Evolutionary conservation across 2,329 filamentous ascomycete genomes (phyloP).

Genomic region (Scorias spongiosa): DNA sequence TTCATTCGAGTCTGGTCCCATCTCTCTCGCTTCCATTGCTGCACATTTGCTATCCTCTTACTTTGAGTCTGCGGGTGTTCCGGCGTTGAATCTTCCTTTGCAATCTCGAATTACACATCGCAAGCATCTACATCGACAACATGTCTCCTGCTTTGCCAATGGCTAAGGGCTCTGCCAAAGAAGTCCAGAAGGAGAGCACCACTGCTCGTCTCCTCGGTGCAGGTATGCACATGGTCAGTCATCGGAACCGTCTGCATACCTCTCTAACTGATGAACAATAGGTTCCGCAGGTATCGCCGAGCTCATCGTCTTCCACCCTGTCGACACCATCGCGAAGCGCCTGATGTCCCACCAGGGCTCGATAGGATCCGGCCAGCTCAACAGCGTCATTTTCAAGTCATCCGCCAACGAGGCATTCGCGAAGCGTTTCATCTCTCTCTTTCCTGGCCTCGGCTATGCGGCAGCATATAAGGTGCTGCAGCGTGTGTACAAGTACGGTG

Average conservation of each 20-base stretch:
- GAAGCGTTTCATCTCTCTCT: conserved; percentile 83
- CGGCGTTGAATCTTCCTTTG: background rate
- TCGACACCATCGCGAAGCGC: conserved; percentile 96
- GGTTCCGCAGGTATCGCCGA: conserved; percentile 88
- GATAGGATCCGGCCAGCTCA: conserved; percentile 53
- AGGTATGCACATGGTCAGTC: conserved; percentile 40
- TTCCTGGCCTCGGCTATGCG: conserved; percentile 92
- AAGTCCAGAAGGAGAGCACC: conserved; percentile 74
- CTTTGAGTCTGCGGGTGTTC: background rate
- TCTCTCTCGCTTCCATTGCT: conserved; percentile 1
- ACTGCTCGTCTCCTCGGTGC: conserved; percentile 79
- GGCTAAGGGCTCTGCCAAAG: conserved; percentile 30
- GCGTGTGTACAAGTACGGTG: conserved; percentile 96
- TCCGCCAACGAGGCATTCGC: conserved; percentile 55
- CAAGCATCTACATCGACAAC: conserved; percentile 1
- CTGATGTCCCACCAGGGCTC: conserved; percentile 95
- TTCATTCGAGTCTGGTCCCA: background rate
- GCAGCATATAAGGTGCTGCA: conserved; percentile 97
- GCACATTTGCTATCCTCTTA: background rate
- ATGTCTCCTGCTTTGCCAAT: conserved; percentile 15
- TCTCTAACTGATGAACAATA: conserved; percentile 22
- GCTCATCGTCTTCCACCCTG: conserved; percentile 82
- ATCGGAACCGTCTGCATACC: too few species aligned
- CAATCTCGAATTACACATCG: background rate
- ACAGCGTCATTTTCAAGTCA: conserved; percentile 86